Base-by-base conservation (phyloP, 805 yeast species). In the Metschnikowia gelsemii region DNA sequence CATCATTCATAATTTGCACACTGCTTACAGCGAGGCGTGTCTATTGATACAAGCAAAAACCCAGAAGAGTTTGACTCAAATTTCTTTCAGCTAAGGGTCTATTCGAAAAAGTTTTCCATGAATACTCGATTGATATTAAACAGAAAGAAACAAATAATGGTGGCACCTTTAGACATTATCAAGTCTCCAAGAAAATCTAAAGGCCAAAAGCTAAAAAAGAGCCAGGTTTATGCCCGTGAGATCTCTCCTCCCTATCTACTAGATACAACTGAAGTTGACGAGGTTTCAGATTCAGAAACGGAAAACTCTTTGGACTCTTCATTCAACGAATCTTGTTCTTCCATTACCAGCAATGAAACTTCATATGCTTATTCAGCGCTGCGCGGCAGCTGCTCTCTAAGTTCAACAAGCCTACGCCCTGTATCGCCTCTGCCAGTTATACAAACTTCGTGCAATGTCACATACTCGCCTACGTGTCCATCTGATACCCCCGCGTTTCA, bases 231-330 rank as follows among this genome's bases (percentile, higher is more conserved):
- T 1, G 16, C 40, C 7, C 17, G 21, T 16, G 17, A 14, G 18
- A 24, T 9, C 6, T 18, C 31, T 23, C 32, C 24, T 16, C 38
- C 37, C 25, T 41, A 42, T 20, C 43, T 45, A n/a, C 35, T 38
- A 5, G 45, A 37, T 9, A 11, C 27, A 5, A 5, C 3, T n/a
- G 40, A 31, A 3, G 19, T 18, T n/a, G 47, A 38, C 5, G 42
- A 42, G 11, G 16, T n/a, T 11, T 31, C 45, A 3, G 50, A 47
- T 17, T 46, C 47, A 12, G 50, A 46, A n/a, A 12, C 45, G 2
- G 52, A 46, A 19, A 38, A 40, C 35, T 25, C 25, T 14, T 31
- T 49, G 14, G 52, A 45, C 5, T 32, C 35, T 3, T 45, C 51
- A 5, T 43, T 35, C 17, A 41, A 38, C 26, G 50, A 49, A 26